These are phyloP conservation scores for Russula dissimulans DNA, from an alignment of 768 basidiomycete species.

Conservation along the genomic window DNA sequence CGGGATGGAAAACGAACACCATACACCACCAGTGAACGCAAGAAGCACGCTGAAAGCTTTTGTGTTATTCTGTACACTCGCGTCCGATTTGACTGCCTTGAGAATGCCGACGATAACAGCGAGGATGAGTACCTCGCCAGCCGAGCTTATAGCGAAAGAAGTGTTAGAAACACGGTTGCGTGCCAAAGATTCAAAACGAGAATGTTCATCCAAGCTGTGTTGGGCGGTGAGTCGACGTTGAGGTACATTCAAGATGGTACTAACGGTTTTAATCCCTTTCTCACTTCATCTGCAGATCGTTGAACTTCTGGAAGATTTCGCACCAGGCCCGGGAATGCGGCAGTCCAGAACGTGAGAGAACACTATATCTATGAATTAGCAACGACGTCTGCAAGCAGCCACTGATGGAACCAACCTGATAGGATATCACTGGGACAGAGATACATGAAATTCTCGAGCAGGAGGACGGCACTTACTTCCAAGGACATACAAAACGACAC, in stretches of 20 bases:
- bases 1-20: conserved; percentile 38
- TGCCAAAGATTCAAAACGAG: conserved; percentile 47
- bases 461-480: conserved; percentile 39
- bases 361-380: conserved; percentile 32
- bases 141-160: conserved; percentile 60
- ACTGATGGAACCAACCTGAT: conserved; percentile 38
- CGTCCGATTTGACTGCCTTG: conserved; percentile 50
- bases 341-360: conserved; percentile 73
- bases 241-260: conserved; percentile 6
- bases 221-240: not conserved
- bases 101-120: conserved; percentile 69
- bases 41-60: conserved; percentile 68
- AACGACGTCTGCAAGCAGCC: not conserved
- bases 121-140: conserved; percentile 61
- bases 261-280: conserved; percentile 40
- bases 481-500: conserved; percentile 52
- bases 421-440: conserved; percentile 48
- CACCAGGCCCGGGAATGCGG: conserved; percentile 70
- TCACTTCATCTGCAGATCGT: conserved; percentile 35
- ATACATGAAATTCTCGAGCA: not conserved
- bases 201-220: conserved; percentile 42
- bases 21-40: conserved; percentile 69
- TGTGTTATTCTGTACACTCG: conserved; percentile 63
- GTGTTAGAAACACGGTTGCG: conserved; percentile 70
- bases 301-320: conserved; percentile 63